These are phyloP conservation scores for Ensete glaucum DNA, from an alignment of 176 grass and related monocot genomes.

Conservation along the genomic window DNA sequence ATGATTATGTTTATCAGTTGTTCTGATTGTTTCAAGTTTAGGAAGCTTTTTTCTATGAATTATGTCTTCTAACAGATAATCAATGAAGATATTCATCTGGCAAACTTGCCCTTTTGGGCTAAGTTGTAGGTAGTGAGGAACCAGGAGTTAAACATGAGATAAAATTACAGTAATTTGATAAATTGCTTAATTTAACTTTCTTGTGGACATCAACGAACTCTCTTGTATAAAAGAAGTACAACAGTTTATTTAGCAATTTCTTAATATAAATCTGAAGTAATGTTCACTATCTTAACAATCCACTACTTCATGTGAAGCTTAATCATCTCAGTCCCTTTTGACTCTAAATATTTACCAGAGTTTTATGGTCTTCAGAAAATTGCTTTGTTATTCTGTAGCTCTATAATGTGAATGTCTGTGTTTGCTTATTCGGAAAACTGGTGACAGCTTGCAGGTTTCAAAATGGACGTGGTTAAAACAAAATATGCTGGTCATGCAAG, in stretches of 20 bases:
- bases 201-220: background rate
- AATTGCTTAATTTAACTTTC: background rate
- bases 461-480: constrained; percentile 81
- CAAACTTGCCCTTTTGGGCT: background rate
- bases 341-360: background rate
- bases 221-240: background rate
- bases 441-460: constrained; percentile 80
- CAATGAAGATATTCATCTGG: background rate
- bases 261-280: too few species aligned
- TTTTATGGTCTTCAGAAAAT: background rate
- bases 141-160: too few species aligned
- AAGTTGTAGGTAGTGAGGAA: background rate
- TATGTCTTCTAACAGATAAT: background rate
- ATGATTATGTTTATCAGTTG: too few species aligned
- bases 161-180: background rate
- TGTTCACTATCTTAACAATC: too few species aligned
- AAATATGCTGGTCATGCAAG: constrained; percentile 73
- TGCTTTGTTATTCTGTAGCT: background rate
- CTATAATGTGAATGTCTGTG: background rate
- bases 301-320: too few species aligned
- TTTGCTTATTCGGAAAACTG: constrained; percentile 9
- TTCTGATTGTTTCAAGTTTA: background rate
- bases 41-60: background rate
- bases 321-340: too few species aligned
- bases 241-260: background rate